Conservation (phyloP, 2,329 filamentous ascomycete species). For the Teratosphaeria gauchensis region DNA sequence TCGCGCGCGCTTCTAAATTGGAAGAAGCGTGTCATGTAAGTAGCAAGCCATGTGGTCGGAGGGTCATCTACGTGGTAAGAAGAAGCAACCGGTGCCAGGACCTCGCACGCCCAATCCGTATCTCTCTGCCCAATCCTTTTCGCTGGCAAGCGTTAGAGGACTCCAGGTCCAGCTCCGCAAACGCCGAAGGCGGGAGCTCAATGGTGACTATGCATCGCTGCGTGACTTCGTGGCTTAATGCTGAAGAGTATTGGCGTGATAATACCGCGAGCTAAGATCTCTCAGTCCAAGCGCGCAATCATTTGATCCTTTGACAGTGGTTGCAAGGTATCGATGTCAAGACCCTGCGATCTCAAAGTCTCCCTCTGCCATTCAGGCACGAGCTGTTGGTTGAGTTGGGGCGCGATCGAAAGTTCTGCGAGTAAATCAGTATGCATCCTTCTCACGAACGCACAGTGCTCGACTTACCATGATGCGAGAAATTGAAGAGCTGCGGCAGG, state of each 20-base stretch:
- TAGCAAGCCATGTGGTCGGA: not conserved
- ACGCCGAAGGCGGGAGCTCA: conserved; percentile 13
- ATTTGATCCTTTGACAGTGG: conserved; percentile 90
- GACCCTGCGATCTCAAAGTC: conserved; percentile 59
- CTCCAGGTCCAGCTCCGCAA: conserved; percentile 21
- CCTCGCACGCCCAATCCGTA: not conserved
- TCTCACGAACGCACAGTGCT: conserved; percentile 1
- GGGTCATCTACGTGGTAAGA: conserved; percentile 1
- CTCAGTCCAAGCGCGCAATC: conserved; percentile 89
- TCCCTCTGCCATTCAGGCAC: conserved; percentile 75
- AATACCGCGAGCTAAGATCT: not conserved
- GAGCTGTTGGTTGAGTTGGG: conserved; percentile 75
- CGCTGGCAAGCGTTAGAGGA: conserved; percentile 9
- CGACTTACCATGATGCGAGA: conserved; percentile 76
- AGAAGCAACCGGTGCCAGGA: not conserved
- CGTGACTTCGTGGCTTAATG: conserved; percentile 28
- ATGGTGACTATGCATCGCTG: conserved; percentile 22
- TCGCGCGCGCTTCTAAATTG: not conserved
- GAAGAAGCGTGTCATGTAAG: not conserved
- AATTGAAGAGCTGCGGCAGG: conserved; percentile 82
- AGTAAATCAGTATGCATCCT: not conserved
- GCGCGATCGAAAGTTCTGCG: conserved; percentile 82
- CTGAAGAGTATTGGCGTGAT: not conserved
- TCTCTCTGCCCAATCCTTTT: not conserved
- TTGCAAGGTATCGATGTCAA: conserved; percentile 90